A percentile compares a stretch with the other conserved stretches of the same genome.
Evolutionary conservation across 176 grass and related monocot species (phyloP).

Genomic region (Tillandsia fasciculata): DNA sequence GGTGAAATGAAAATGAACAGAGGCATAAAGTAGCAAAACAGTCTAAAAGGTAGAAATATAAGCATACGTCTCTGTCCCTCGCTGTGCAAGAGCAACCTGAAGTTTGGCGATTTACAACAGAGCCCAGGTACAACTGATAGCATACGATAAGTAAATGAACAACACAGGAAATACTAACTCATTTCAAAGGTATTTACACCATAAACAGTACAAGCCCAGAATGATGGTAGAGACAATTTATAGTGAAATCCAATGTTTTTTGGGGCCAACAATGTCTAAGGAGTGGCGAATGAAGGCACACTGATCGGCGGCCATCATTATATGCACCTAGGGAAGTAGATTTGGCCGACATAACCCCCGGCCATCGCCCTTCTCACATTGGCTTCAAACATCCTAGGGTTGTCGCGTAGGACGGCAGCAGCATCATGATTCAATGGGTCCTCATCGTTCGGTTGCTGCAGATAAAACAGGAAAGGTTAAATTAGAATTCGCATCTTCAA

Average conservation of each 20-base stretch:
- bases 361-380: slow-evolving; percentile 60
- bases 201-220: background rate
- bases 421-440: slow-evolving; percentile 78
- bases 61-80: no score
- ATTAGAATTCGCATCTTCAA: background rate
- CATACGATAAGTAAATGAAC: no score
- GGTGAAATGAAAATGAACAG: no score
- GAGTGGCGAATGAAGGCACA: background rate
- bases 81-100: no score
- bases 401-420: slow-evolving; percentile 54
- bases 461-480: slow-evolving; percentile 8
- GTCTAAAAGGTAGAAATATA: no score
- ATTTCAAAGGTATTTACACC: slow-evolving; percentile 11
- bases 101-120: no score
- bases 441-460: slow-evolving; percentile 65
- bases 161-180: background rate
- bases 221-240: background rate
- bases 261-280: no score
- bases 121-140: no score
- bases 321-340: slow-evolving; percentile 52
- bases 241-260: background rate
- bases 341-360: slow-evolving; percentile 52
- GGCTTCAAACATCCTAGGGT: slow-evolving; percentile 56
- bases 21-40: no score
- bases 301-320: slow-evolving; percentile 7